These are phyloP conservation scores for Penicillium coffeae DNA, from an alignment of 495 filamentous ascomycete species.

Conservation along the genomic window DNA sequence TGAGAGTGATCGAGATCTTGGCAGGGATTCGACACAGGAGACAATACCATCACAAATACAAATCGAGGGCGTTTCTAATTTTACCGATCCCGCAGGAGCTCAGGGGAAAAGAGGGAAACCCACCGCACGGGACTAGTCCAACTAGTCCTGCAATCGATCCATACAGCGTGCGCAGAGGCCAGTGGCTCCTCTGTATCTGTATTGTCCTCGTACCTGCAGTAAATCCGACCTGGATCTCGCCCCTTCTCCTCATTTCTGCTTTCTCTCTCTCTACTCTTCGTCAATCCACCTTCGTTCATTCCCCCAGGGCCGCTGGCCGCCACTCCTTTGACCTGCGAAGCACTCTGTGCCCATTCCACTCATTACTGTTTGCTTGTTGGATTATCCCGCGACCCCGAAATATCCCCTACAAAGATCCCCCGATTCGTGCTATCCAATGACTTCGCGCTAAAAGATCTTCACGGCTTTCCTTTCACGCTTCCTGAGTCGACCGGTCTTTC, in stretches of 20 bases:
- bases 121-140: not conserved
- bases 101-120: not conserved
- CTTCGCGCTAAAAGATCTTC: not conserved
- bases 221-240: not conserved
- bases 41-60: not conserved
- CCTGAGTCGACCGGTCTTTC: slow-evolving; percentile 4
- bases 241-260: slow-evolving; percentile 23
- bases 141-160: not conserved
- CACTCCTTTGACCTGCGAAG: slow-evolving; percentile 27
- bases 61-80: not conserved
- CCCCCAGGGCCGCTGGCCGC: slow-evolving; percentile 29
- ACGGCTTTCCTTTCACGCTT: not conserved
- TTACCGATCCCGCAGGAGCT: not conserved
- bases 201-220: not conserved
- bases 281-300: slow-evolving; percentile 19
- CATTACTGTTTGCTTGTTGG: slow-evolving; percentile 12
- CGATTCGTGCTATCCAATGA: slow-evolving; percentile 6
- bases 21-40: no score
- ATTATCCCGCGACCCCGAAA: not conserved
- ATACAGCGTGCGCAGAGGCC: not conserved
- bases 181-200: not conserved
- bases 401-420: not conserved
- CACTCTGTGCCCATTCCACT: slow-evolving; percentile 28
- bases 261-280: slow-evolving; percentile 11
- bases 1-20: no score